Evolutionary conservation across 768 basidiomycete species (phyloP).

Genomic region (Hygrocybe coccinea): DNA sequence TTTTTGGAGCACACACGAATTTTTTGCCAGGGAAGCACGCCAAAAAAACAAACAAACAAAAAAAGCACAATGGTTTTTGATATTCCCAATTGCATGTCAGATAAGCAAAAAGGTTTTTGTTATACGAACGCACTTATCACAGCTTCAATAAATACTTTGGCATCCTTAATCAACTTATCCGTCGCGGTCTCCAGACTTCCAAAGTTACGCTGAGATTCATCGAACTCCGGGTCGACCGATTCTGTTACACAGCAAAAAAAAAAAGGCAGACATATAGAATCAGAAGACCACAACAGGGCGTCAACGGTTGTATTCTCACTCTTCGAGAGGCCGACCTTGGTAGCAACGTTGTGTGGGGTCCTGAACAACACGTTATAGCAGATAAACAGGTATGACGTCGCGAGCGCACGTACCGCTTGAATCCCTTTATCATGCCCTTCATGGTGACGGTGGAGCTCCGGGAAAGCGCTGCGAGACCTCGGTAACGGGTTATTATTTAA

Average conservation of each 20-base stretch:
- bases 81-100: no score
- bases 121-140: slow-evolving; percentile 54
- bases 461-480: no score
- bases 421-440: slow-evolving; percentile 80
- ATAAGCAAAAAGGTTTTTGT: background rate
- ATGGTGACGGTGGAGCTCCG: slow-evolving; percentile 36
- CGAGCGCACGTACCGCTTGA: slow-evolving; percentile 54
- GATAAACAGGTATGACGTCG: background rate
- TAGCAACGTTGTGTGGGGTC: slow-evolving; percentile 86
- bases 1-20: background rate
- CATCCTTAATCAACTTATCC: slow-evolving; percentile 90
- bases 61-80: background rate
- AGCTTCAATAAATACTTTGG: slow-evolving; percentile 79
- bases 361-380: slow-evolving; percentile 36
- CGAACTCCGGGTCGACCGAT: slow-evolving; percentile 84
- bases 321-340: slow-evolving; percentile 87
- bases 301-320: slow-evolving; percentile 48
- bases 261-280: background rate
- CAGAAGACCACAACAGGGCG: background rate
- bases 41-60: no score
- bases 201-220: slow-evolving; percentile 81
- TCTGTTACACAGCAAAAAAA: slow-evolving; percentile 45
- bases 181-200: slow-evolving; percentile 68
- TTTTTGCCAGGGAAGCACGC: slow-evolving; percentile 2
- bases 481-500: no score